Evolutionary conservation across 805 yeast genomes (phyloP), one percentile per base, ranked within the genome.

Genomic region (Pichia pseudocactophila): DNA sequence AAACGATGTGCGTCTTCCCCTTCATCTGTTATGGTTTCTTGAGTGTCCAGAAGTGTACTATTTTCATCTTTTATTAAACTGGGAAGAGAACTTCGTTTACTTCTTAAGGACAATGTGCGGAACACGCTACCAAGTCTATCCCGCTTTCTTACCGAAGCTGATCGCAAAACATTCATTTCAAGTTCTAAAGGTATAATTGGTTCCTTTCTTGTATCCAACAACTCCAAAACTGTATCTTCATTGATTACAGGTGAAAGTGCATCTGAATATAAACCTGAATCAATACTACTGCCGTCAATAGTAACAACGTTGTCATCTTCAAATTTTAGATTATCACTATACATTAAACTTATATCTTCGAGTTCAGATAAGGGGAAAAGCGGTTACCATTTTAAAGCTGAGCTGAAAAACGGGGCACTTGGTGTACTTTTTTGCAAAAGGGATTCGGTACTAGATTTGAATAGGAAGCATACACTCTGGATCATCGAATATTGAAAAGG

Each of bases 211-310:
- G 13, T 7, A 3, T 19, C 6, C 12, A 41, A 33, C 4, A 41
- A 12, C 11, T 41, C 34, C 5, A 36, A 7, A 3, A 41, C 37
- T 10, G 25, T 33, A 19, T 36, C 22, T 5, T 36, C 40, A 27
- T 37, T 17, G n/a, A 41, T 18, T 11, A 18, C 30, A 3, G 44
- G 44, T 6, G 44, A 31, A 17, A 19, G 5, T 8, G 30, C 15
- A 3, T 16, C 16, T 10, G 40, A 25, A 11, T 31, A 12, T 7
- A 38, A 18, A 19, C 20, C 39, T 3, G 40, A 41, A 17, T 36
- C 19, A 8, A 41, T 32, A 33, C 43, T 41, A 2, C 31, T 34
- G 12, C 39, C 31, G 19, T 41, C 43, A 15, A 36, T 16, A 7
- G 35, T 15, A 3, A 36, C 31, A 10, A 36, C 36, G 11, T 36